Percentiles rank a stretch among this genome's conserved stretches.
Conservation (phyloP, 2,329 filamentous ascomycete species). For the Botrytis galanthina region DNA sequence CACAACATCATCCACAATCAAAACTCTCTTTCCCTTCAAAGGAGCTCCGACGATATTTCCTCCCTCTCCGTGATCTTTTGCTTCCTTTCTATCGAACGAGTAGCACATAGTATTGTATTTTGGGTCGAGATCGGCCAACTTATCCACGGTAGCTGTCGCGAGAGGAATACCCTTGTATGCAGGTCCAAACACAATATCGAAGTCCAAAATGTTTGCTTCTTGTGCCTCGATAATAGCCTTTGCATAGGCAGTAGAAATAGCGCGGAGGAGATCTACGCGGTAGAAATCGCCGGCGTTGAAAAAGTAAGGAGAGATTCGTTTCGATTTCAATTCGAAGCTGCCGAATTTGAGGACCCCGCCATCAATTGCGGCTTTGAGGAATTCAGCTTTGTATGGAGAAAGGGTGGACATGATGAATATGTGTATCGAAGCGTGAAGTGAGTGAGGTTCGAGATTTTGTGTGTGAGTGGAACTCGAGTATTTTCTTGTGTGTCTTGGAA, state of each 20-base stretch:
- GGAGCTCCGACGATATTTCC: conserved; percentile 87
- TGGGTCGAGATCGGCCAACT: conserved; percentile 68
- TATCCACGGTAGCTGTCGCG: conserved; percentile 72
- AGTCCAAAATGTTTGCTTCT: conserved; percentile 46
- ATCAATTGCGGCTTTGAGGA: conserved; percentile 66
- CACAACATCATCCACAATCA: conserved; percentile 96
- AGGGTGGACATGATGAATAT: conserved; percentile 40
- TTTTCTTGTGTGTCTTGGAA: not conserved
- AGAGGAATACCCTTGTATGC: conserved; percentile 97
- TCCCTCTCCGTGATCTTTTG: conserved; percentile 93
- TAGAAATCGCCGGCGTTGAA: conserved; percentile 95
- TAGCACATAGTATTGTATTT: conserved; percentile 73
- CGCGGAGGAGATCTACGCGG: conserved; percentile 70
- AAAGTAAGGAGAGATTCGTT: conserved; percentile 90
- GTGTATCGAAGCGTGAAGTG: not conserved
- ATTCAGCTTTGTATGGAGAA: conserved; percentile 66
- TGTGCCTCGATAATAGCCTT: conserved; percentile 53
- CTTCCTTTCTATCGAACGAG: conserved; percentile 93
- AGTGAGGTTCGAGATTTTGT: not conserved
- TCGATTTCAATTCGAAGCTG: conserved; percentile 86
- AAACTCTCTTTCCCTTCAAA: conserved; percentile 77
- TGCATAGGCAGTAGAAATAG: conserved; percentile 81
- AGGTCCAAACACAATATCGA: conserved; percentile 89
- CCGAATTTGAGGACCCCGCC: conserved; percentile 77
- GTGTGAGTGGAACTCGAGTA: conserved; percentile 1